Conservation (phyloP, 257 asterid species). For the Scutellaria baicalensis region DNA sequence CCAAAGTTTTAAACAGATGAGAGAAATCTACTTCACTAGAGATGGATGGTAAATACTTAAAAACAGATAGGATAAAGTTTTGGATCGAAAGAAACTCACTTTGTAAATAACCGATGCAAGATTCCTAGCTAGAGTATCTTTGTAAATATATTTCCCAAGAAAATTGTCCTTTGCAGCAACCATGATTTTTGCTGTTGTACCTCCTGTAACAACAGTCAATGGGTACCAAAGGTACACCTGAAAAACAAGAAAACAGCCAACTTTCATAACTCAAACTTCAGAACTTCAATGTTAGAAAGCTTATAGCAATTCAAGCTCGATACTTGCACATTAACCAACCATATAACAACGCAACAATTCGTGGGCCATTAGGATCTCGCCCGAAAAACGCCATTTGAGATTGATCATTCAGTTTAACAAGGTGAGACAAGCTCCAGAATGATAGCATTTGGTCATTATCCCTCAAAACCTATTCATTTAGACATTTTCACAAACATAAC, state of each 20-base stretch:
- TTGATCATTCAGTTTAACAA: too few relatives aligned
- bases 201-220: slow-evolving; percentile 82
- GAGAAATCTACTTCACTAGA: too few relatives aligned
- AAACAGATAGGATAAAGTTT: neutral
- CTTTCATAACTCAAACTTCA: neutral
- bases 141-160: slow-evolving; percentile 88
- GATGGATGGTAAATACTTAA: neutral
- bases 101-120: slow-evolving; percentile 83
- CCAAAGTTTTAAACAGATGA: neutral
- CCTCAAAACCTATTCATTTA: too few relatives aligned
- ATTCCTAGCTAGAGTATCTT: slow-evolving; percentile 88
- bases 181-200: slow-evolving; percentile 96
- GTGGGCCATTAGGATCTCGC: too few relatives aligned
- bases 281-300: neutral
- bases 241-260: neutral
- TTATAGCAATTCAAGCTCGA: too few relatives aligned
- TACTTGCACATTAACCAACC: too few relatives aligned
- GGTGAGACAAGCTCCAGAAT: too few relatives aligned
- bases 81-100: slow-evolving; percentile 34
- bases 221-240: slow-evolving; percentile 99
- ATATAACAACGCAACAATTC: too few relatives aligned
- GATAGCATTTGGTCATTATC: too few relatives aligned
- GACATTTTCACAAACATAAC: too few relatives aligned
- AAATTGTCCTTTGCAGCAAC: slow-evolving; percentile 93
- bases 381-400: too few relatives aligned